Conservation (phyloP, 768 basidiomycete species). For the Tubosaeta sp. region DNA sequence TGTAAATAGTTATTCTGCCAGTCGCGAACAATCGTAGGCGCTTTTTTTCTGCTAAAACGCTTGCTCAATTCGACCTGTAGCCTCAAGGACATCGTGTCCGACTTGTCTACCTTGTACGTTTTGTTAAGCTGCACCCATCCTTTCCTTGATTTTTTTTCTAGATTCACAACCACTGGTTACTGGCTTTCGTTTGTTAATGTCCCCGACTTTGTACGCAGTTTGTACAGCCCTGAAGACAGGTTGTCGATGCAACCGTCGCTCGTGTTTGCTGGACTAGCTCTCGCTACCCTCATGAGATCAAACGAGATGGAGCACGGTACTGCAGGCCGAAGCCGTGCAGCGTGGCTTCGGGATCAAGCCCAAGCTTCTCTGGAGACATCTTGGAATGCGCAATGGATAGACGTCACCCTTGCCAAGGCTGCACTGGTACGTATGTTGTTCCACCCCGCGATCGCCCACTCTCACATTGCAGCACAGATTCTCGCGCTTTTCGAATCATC, state of each 20-base stretch:
- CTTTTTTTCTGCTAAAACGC: neutral
- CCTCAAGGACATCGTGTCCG: constrained; percentile 44
- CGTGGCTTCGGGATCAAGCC: constrained; percentile 54
- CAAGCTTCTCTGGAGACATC: constrained; percentile 51
- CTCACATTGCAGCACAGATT: constrained; percentile 42
- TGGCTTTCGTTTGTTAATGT: constrained; percentile 69
- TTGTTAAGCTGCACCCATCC: neutral
- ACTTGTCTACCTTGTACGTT: constrained; percentile 51
- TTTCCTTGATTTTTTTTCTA: constrained; percentile 28
- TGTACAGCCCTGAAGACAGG: constrained; percentile 51
- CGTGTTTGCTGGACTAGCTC: constrained; percentile 61
- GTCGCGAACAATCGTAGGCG: constrained; percentile 41
- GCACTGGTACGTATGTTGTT: constrained; percentile 48
- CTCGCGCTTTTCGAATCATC: constrained; percentile 76
- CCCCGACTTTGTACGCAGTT: constrained; percentile 46
- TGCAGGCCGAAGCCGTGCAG: constrained; percentile 52
- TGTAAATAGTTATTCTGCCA: constrained; percentile 39
- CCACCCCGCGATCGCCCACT: neutral
- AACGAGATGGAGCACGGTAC: constrained; percentile 59
- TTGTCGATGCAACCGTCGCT: constrained; percentile 65
- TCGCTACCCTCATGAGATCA: constrained; percentile 69
- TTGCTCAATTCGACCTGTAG: constrained; percentile 27
- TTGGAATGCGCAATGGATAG: constrained; percentile 48
- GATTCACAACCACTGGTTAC: constrained; percentile 60
- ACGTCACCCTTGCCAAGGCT: constrained; percentile 66